Evolutionary conservation across 2,329 filamentous ascomycete genomes (phyloP).

Genomic region (Mycocentrospora acerina): DNA sequence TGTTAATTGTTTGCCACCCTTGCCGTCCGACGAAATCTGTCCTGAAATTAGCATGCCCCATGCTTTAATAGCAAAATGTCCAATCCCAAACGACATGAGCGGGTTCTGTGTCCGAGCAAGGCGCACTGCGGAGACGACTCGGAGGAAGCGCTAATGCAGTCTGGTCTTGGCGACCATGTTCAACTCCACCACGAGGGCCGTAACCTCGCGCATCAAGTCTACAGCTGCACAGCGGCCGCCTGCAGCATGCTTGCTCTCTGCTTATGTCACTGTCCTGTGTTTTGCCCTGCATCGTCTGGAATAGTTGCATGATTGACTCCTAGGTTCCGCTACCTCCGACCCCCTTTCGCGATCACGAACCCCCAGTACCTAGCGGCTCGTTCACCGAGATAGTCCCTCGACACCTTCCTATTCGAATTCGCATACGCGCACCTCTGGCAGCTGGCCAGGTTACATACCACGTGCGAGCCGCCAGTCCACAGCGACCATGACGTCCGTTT

Average conservation of each 20-base stretch:
- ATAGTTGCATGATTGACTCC: slow-evolving; percentile 19
- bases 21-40: too few species aligned
- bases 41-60: too few species aligned
- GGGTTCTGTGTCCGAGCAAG: slow-evolving; percentile 7
- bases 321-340: slow-evolving; percentile 13
- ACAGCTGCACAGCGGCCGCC: slow-evolving; percentile 25
- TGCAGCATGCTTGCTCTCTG: slow-evolving; percentile 20
- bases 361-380: slow-evolving; percentile 10
- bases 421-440: slow-evolving; percentile 9
- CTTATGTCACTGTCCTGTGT: slow-evolving; percentile 6
- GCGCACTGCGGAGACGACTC: slow-evolving; percentile 11
- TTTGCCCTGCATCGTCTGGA: slow-evolving; percentile 4
- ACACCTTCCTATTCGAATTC: slow-evolving; percentile 5
- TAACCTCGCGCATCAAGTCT: slow-evolving; percentile 25
- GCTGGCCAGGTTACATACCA: slow-evolving; percentile 29
- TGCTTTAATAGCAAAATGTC: too few species aligned
- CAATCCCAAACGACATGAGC: too few species aligned
- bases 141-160: slow-evolving; percentile 14
- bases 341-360: slow-evolving; percentile 24
- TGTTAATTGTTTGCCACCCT: too few species aligned
- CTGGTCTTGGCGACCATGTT: slow-evolving; percentile 19
- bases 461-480: slow-evolving; percentile 37
- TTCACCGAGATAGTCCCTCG: slow-evolving; percentile 5
- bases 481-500: slow-evolving; percentile 27
- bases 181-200: slow-evolving; percentile 24